phyloP scores from a whole-genome alignment of 2,329 filamentous ascomycete genomes.

The Ceratocystis cubensis region DNA sequence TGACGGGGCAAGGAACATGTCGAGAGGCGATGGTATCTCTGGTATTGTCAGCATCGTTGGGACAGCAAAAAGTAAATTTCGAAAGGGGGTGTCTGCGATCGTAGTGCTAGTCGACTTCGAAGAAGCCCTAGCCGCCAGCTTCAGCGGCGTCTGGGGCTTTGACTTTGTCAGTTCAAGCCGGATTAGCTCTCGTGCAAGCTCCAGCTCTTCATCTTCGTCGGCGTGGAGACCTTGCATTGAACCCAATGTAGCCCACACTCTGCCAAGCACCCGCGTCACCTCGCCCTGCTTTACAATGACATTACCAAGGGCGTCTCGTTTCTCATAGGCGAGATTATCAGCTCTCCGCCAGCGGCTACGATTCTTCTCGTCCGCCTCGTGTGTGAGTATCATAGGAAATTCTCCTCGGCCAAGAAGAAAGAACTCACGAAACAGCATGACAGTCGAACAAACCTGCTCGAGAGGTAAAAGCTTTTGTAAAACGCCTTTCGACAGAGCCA shows the following conservation, averaged over 20 bases:
- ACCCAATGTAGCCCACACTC: constrained; percentile 70
- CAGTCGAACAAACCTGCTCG: constrained; percentile 59
- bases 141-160: constrained; percentile 30
- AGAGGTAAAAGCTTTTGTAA: constrained; percentile 72
- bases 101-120: constrained; percentile 27
- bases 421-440: constrained; percentile 71
- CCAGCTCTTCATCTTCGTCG: constrained; percentile 71
- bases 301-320: constrained; percentile 42
- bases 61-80: constrained; percentile 62
- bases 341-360: constrained; percentile 58
- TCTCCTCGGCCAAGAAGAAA: constrained; percentile 80
- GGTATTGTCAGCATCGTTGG: constrained; percentile 47
- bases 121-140: constrained; percentile 21
- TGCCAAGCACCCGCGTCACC: constrained; percentile 59
- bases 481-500: constrained; percentile 71
- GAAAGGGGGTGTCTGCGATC: constrained; percentile 43
- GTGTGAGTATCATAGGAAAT: constrained; percentile 76
- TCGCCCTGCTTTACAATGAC: constrained; percentile 77
- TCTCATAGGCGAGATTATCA: constrained; percentile 45
- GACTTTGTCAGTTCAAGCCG: constrained; percentile 51
- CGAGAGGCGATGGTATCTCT: constrained; percentile 63
- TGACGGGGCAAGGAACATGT: constrained; percentile 67
- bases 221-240: constrained; percentile 55
- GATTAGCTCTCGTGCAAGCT: constrained; percentile 67
- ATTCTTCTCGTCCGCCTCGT: constrained; percentile 70